These are phyloP conservation scores for Penicillium sp. DNA, from an alignment of 2,329 filamentous ascomycete species.

Conservation along the genomic window DNA sequence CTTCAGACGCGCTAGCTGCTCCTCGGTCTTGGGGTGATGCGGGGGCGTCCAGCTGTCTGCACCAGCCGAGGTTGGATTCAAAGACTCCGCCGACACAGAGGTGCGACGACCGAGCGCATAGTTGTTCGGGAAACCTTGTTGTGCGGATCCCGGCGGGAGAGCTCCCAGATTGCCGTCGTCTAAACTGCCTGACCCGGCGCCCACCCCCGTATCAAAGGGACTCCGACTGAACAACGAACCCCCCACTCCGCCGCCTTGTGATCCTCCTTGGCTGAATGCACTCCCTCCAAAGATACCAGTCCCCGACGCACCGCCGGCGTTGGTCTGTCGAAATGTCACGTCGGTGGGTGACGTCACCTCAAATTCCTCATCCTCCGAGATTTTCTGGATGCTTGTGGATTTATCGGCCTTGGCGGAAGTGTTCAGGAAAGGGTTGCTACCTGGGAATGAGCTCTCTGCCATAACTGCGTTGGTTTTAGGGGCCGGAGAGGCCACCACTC, in stretches of 20 bases:
- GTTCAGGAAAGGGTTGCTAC: constrained; percentile 76
- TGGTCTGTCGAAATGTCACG: constrained; percentile 53
- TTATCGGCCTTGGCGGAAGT: constrained; percentile 67
- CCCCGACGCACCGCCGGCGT: constrained; percentile 32
- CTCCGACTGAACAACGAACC: constrained; percentile 35
- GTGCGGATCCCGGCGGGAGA: constrained; percentile 27
- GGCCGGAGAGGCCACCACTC: constrained; percentile 31
- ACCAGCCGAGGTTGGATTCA: constrained; percentile 80
- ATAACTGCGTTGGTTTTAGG: constrained; percentile 46
- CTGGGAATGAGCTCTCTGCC: constrained; percentile 70
- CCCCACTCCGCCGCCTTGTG: constrained; percentile 14
- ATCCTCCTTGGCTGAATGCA: constrained; percentile 22
- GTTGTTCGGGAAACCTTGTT: constrained; percentile 67
- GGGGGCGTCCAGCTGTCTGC: constrained; percentile 91
- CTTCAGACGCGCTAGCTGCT: constrained; percentile 77
- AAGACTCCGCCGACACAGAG: constrained; percentile 92
- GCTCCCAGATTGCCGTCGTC: constrained; percentile 24
- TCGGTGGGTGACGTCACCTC: constrained; percentile 75
- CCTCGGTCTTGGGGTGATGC: constrained; percentile 73
- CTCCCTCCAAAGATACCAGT: constrained; percentile 45
- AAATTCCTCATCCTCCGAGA: constrained; percentile 78
- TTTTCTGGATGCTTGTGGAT: constrained; percentile 56
- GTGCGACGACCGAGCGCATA: constrained; percentile 93
- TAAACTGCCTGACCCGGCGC: constrained; percentile 18
- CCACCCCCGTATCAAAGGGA: constrained; percentile 30